Evolutionary conservation across 331 rosid genomes (phyloP).

Genomic region (Cucumis variabilis): DNA sequence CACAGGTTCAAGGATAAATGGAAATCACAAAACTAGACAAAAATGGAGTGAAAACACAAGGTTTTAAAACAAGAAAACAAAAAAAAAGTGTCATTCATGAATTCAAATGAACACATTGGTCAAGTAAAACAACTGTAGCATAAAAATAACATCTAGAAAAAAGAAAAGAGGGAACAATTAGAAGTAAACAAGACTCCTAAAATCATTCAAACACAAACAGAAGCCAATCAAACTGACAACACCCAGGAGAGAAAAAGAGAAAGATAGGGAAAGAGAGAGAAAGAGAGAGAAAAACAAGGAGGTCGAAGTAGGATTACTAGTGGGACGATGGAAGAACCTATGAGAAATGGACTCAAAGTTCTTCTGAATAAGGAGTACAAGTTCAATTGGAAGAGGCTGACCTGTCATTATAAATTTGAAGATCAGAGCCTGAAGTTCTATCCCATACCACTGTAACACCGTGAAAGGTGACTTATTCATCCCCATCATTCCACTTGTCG

Average conservation of each 20-base stretch:
- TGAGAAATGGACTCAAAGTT: conserved; percentile 66
- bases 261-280: neutral
- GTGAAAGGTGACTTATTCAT: conserved; percentile 66
- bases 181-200: neutral
- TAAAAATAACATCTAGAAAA: neutral
- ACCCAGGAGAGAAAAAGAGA: neutral
- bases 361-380: conserved; percentile 74
- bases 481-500: conserved; percentile 46
- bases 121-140: neutral
- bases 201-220: conserved; percentile 25
- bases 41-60: neutral
- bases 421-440: conserved; percentile 78
- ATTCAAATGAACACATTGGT: conserved; percentile 10
- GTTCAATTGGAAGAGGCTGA: conserved; percentile 56
- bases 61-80: neutral
- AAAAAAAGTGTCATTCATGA: neutral
- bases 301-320: conserved; percentile 47
- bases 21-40: neutral
- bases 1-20: neutral
- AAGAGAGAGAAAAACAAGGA: too few species aligned
- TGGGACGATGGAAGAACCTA: conserved; percentile 65
- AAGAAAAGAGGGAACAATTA: neutral
- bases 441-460: conserved; percentile 78
- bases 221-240: conserved; percentile 22
- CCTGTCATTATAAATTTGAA: conserved; percentile 77